Evolutionary conservation across 1,284 basidiomycete species (phyloP), one percentile per base, ranked within the genome.

Genomic region (Pholiota adiposa): DNA sequence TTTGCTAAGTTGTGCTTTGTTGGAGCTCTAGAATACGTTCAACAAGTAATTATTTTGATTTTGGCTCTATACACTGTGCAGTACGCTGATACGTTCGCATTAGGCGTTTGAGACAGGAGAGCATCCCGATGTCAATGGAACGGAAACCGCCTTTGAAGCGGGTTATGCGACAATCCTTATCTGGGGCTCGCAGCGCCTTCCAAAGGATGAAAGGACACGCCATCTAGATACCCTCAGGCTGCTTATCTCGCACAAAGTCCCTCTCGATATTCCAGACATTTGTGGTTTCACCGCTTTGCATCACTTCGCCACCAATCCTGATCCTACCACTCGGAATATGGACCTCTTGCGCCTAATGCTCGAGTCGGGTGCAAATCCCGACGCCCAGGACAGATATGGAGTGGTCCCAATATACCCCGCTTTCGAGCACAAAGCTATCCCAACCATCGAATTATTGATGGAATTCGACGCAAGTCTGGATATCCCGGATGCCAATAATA

Each of bases 281-380:
- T 74, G 72, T 8, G 82, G 81, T 5, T 75, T 73, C 67, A 83
- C 82, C 0, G 82, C 84, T 2, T 74, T 86, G 1, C 73, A 79
- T 36, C 83, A 84, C 62, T 71, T 74, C 0, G 75, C 77, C 4
- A 77, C 75, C 31, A 69, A 70, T 0, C 36, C 25, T 23, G 18
- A 43, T 19, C 27, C 34, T 18, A 9, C 11, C 11, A 18, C 36
- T n/a, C 51, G 51, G 0, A 11, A 53, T 8, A 4, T 16, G 2
- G 69, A 69, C 0, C 23, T 53, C 0, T 66, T 69, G 1, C 63
- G 72, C 38, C 59, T 73, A 12, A 72, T 86, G 25, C 60, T 85
- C 18, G 69, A 76, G 57, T 67, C 69, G 9, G 79, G 80, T 4
- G 83, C 82, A 3, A 72, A 83, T 59, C 73, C 76, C 6, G 76